Percentiles rank a stretch among this genome's conserved stretches.
Conservation (phyloP, 345 rosid species). For the Syzygium jambos region DNA sequence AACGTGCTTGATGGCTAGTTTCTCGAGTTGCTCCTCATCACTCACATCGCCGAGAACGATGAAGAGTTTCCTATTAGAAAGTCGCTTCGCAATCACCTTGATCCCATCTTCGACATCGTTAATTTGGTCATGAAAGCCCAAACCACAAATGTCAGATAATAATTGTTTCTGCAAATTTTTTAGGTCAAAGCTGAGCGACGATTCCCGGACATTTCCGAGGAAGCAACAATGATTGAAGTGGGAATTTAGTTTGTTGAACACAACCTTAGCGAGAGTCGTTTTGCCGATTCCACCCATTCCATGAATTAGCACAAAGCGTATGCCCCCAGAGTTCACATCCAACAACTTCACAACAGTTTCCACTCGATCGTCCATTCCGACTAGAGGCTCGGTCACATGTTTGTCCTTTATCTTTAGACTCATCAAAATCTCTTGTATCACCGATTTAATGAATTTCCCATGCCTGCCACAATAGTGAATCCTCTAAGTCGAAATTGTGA, state of each 20-base stretch:
- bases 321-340: fast-evolving
- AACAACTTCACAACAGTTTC: not conserved
- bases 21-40: not conserved
- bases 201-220: not conserved
- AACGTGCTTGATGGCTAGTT: not conserved
- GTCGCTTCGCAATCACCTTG: fast-evolving
- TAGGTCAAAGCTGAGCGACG: fast-evolving
- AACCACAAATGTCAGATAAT: fast-evolving
- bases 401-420: not conserved
- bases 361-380: fast-evolving
- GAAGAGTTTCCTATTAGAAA: not conserved
- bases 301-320: not conserved
- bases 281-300: not conserved
- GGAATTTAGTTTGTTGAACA: not conserved
- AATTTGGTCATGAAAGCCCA: fast-evolving
- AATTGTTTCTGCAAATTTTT: fast-evolving
- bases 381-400: fast-evolving
- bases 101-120: not conserved
- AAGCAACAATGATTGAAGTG: fast-evolving
- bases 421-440: not conserved
- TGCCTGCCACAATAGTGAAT: not conserved
- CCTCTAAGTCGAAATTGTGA: not conserved
- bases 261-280: not conserved
- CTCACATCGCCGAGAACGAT: fast-evolving
- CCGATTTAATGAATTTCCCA: not conserved